Percentiles rank a stretch among this genome's conserved stretches.
phyloP scores from a whole-genome alignment of 2,329 filamentous ascomycete genomes.

The Claviceps humidiphila region DNA sequence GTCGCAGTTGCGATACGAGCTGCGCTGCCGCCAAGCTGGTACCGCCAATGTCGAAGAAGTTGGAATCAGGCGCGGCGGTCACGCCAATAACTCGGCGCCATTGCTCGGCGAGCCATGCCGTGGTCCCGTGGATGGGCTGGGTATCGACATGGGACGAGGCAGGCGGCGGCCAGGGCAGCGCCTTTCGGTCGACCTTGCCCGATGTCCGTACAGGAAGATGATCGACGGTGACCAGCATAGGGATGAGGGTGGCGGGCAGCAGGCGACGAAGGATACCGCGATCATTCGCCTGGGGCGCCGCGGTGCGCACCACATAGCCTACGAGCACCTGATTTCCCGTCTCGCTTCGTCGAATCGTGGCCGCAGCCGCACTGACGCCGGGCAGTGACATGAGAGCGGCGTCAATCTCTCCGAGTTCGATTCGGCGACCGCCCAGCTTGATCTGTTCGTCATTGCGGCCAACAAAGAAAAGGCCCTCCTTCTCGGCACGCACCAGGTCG shows the following conservation, averaged over 20 bases:
- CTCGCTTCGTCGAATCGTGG: slow-evolving; percentile 10
- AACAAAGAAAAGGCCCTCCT: slow-evolving; percentile 11
- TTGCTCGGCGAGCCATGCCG: slow-evolving; percentile 10
- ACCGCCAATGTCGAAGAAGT: slow-evolving; percentile 13
- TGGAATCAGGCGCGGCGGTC: slow-evolving; percentile 3
- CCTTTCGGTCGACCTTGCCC: slow-evolving; percentile 12
- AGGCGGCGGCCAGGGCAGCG: slow-evolving; percentile 8
- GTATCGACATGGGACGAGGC: slow-evolving; percentile 4
- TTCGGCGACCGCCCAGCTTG: slow-evolving; percentile 16
- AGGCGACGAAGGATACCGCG: slow-evolving; percentile 6
- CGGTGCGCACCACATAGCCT: slow-evolving; percentile 9
- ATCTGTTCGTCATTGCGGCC: slow-evolving; percentile 17
- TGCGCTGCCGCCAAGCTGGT: slow-evolving; percentile 12
- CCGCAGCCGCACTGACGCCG: slow-evolving; percentile 10
- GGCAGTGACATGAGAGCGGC: slow-evolving; percentile 10
- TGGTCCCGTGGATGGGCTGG: slow-evolving; percentile 6
- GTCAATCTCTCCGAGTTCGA: slow-evolving; percentile 17
- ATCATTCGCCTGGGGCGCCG: not conserved
- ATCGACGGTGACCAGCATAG: slow-evolving; percentile 10
- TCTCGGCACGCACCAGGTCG: slow-evolving; percentile 13
- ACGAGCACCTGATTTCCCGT: slow-evolving; percentile 11
- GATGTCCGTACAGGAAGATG: slow-evolving; percentile 11
- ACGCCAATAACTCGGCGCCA: slow-evolving; percentile 11
- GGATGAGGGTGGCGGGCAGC: slow-evolving; percentile 10
- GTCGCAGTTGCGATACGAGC: slow-evolving; percentile 11